These are phyloP conservation scores for Metarhizium rileyi DNA, from an alignment of 2,329 filamentous ascomycete species.

Conservation along the genomic window DNA sequence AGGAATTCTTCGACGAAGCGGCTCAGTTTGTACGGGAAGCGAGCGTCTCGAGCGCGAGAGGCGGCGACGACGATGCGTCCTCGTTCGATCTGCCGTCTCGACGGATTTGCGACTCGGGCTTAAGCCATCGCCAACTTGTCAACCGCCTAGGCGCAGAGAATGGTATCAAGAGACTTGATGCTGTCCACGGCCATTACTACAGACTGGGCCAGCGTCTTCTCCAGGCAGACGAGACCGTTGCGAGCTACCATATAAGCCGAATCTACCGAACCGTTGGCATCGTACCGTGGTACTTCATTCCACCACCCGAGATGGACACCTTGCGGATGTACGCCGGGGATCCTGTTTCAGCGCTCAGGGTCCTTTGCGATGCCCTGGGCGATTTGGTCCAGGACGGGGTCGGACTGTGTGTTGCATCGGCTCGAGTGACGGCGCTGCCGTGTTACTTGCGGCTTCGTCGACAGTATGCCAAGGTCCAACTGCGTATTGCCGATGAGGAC, in stretches of 20 bases:
- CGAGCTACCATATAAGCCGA: constrained; percentile 11
- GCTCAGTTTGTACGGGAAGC: background rate
- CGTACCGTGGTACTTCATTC: constrained; percentile 17
- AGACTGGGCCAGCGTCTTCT: constrained; percentile 10
- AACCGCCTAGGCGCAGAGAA: background rate
- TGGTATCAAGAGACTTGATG: constrained; percentile 5
- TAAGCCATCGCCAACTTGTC: constrained; percentile 7
- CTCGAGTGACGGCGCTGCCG: constrained; percentile 2
- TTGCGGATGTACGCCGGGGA: constrained; percentile 11
- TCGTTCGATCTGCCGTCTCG: constrained; percentile 3
- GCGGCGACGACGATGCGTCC: background rate
- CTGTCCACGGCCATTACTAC: background rate
- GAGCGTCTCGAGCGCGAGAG: too few species aligned
- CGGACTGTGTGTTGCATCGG: constrained; percentile 8
- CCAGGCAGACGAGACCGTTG: constrained; percentile 1
- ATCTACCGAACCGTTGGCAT: constrained; percentile 14
- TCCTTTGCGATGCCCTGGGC: constrained; percentile 6
- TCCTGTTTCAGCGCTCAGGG: constrained; percentile 6
- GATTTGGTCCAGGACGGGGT: constrained; percentile 10
- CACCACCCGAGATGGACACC: constrained; percentile 9
- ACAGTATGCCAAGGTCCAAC: constrained; percentile 6
- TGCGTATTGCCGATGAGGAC: background rate
- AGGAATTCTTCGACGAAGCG: constrained; percentile 13
- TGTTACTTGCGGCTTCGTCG: constrained; percentile 4
- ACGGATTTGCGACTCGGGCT: constrained; percentile 13